Evolutionary conservation across 495 filamentous ascomycete genomes (phyloP).

Genomic region (Opeltia flavorubescens): DNA sequence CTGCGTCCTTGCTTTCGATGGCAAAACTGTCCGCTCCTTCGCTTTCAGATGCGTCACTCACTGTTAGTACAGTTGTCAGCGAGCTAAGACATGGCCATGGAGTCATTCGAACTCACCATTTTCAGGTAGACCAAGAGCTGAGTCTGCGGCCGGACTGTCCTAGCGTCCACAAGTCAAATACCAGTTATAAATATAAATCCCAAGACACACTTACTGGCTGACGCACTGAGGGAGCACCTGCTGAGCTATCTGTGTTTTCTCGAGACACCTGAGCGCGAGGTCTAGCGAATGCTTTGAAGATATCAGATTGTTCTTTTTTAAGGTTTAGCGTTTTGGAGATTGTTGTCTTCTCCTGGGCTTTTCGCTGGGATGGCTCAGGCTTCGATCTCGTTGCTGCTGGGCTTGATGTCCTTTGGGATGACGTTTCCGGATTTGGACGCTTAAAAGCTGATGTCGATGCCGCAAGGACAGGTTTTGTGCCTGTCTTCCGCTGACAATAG

Average conservation of each 20-base stretch:
- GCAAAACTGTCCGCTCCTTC: conserved; percentile 52
- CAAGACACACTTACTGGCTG: conserved; percentile 15
- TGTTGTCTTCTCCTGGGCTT: conserved; percentile 22
- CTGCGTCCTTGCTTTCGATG: conserved; percentile 24
- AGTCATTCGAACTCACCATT: conserved; percentile 32
- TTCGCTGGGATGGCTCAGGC: conserved; percentile 11
- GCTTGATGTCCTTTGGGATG: background rate
- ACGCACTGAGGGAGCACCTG: conserved; percentile 19
- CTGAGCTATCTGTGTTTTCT: conserved; percentile 26
- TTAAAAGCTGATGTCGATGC: conserved; percentile 14
- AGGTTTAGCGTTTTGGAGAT: conserved; percentile 26
- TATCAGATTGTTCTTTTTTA: conserved; percentile 49
- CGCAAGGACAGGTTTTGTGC: conserved; percentile 5
- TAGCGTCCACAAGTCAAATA: conserved; percentile 12
- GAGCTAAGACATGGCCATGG: conserved; percentile 14
- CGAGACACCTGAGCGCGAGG: conserved; percentile 51
- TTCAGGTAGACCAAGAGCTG: conserved; percentile 20
- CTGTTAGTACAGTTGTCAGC: conserved; percentile 18
- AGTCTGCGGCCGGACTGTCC: conserved; percentile 10
- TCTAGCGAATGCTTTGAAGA: conserved; percentile 80
- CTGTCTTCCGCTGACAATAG: conserved; percentile 32
- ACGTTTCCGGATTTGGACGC: background rate
- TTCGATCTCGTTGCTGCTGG: conserved; percentile 7
- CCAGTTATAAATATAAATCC: background rate
- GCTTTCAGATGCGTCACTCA: conserved; percentile 57